Conservation (phyloP, 2,329 filamentous ascomycete species). For the Aureobasidium pullulans region DNA sequence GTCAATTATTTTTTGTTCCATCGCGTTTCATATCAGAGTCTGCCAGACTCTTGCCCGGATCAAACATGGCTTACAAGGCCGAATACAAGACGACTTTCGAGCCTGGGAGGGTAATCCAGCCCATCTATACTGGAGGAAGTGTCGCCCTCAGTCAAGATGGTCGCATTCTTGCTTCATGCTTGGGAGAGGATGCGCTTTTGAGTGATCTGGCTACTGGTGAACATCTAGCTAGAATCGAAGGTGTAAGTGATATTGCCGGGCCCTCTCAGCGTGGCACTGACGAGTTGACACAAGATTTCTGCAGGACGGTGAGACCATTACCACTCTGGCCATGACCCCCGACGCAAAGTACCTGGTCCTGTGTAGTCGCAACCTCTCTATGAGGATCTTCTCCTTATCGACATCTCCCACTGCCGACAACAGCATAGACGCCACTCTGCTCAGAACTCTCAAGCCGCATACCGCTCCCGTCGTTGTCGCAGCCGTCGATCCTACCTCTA, state of each 20-base stretch:
- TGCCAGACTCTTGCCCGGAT: neutral
- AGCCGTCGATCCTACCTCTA: slow-evolving; percentile 78
- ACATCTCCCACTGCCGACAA: slow-evolving; percentile 48
- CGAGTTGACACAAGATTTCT: slow-evolving; percentile 29
- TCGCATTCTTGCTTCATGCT: slow-evolving; percentile 72
- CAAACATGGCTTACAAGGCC: slow-evolving; percentile 46
- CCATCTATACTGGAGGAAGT: slow-evolving; percentile 88
- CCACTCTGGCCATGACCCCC: slow-evolving; percentile 73
- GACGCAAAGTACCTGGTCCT: slow-evolving; percentile 80
- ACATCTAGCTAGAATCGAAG: slow-evolving; percentile 79
- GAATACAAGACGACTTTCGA: slow-evolving; percentile 82
- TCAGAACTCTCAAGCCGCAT: slow-evolving; percentile 82
- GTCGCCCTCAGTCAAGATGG: slow-evolving; percentile 76
- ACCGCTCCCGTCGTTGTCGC: slow-evolving; percentile 81
- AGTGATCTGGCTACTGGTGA: slow-evolving; percentile 77
- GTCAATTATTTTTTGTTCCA: neutral
- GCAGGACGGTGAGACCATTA: slow-evolving; percentile 61
- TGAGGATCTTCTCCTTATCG: slow-evolving; percentile 78
- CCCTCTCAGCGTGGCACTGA: slow-evolving; percentile 24
- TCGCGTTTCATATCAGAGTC: neutral
- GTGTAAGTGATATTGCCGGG: slow-evolving; percentile 49
- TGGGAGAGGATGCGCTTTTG: slow-evolving; percentile 87
- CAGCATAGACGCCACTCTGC: slow-evolving; percentile 57
- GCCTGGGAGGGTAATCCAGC: slow-evolving; percentile 71
- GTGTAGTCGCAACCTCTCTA: slow-evolving; percentile 90